phyloP scores from a whole-genome alignment of 1,139 yeast species.

The Yamadazyma sp. region DNA sequence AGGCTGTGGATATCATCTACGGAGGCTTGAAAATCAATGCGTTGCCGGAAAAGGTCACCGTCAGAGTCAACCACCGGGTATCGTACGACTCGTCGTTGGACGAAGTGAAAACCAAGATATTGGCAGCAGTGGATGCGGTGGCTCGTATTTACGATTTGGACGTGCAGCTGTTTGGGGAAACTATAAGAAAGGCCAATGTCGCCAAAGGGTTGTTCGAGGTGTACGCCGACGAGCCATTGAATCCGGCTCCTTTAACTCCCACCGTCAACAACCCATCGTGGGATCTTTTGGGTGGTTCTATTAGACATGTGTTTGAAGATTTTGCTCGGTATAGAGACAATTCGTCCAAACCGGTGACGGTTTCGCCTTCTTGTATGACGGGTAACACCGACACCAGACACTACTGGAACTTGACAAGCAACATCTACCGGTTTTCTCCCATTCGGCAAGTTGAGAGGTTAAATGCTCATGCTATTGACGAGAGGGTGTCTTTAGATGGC shows the following conservation, averaged over 20 bases:
- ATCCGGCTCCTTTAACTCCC: constrained; percentile 60
- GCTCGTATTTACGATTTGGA: constrained; percentile 35
- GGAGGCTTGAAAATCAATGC: constrained; percentile 41
- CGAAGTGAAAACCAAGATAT: constrained; percentile 22
- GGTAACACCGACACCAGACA: constrained; percentile 40
- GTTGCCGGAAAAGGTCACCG: constrained; percentile 31
- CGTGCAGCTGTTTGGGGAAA: constrained; percentile 32
- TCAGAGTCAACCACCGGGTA: constrained; percentile 32
- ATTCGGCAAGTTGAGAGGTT: constrained; percentile 17
- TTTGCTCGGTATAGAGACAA: constrained; percentile 23
- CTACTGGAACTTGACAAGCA: constrained; percentile 32
- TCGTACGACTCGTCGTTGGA: constrained; percentile 29
- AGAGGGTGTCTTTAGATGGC: constrained; percentile 48
- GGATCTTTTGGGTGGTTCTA: constrained; percentile 53
- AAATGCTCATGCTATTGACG: constrained; percentile 59
- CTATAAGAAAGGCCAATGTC: constrained; percentile 23
- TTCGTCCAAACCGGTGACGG: constrained; percentile 15
- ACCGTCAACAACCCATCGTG: constrained; percentile 42
- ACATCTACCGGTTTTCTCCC: constrained; percentile 34
- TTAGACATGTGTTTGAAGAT: constrained; percentile 54
- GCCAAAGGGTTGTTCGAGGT: constrained; percentile 44
- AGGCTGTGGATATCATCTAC: constrained; percentile 31
- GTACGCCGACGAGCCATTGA: constrained; percentile 29
- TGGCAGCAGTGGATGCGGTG: constrained; percentile 22
- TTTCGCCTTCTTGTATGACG: constrained; percentile 31